phyloP scores from a whole-genome alignment of 495 filamentous ascomycete genomes.

The Lichina pygmaea region DNA sequence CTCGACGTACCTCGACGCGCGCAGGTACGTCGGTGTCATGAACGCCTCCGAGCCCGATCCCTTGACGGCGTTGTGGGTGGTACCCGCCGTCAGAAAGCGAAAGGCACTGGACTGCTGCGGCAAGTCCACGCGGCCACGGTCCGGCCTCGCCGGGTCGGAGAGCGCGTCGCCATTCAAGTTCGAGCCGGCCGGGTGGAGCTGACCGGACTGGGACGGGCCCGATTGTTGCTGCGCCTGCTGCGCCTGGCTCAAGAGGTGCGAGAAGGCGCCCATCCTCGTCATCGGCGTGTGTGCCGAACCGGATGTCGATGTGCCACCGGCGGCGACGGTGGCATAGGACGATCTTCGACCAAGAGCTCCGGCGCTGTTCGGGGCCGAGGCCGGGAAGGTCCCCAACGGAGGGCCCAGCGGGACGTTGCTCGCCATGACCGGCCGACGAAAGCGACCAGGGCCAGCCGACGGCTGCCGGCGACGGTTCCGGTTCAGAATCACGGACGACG shows the following conservation, averaged over 20 bases:
- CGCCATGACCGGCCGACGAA: background rate
- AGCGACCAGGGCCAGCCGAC: background rate
- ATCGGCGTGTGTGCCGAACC: constrained; percentile 15
- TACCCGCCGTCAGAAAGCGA: too few relatives aligned
- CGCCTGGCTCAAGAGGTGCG: constrained; percentile 26
- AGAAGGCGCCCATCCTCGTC: constrained; percentile 25
- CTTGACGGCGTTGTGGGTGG: background rate
- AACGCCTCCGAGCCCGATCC: constrained; percentile 7
- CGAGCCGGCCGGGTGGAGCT: too few relatives aligned
- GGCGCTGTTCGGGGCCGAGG: background rate
- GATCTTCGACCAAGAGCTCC: constrained; percentile 7
- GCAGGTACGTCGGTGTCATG: constrained; percentile 67
- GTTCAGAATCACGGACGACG: background rate
- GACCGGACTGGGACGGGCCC: too few relatives aligned
- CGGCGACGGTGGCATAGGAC: constrained; percentile 66
- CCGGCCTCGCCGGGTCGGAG: background rate
- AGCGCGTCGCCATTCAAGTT: background rate
- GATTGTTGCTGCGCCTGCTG: background rate
- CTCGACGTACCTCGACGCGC: constrained; percentile 47
- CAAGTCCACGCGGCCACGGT: background rate
- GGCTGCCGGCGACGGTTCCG: background rate
- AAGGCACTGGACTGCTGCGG: too few relatives aligned
- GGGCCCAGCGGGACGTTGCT: background rate
- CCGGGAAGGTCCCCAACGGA: background rate
- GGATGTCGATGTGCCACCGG: constrained; percentile 26